phyloP scores from a whole-genome alignment of 495 filamentous ascomycete species.

The Aspergillus campestris region DNA sequence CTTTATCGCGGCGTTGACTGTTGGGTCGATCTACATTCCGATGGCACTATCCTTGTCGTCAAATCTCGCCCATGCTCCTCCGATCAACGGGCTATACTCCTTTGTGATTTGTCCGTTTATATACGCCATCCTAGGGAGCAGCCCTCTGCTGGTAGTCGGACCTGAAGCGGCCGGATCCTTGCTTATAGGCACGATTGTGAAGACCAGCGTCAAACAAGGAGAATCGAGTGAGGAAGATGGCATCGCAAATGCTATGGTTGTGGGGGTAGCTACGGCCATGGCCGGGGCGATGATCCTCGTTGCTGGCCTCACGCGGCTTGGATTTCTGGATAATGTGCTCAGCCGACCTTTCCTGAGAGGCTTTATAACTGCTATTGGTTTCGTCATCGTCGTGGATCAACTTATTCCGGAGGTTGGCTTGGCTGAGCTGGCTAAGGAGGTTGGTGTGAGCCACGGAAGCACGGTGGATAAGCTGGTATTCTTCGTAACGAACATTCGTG shows the following conservation, averaged over 20 bases:
- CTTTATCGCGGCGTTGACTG: constrained; percentile 74
- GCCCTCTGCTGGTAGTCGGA: constrained; percentile 87
- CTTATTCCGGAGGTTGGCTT: constrained; percentile 85
- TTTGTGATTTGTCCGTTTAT: constrained; percentile 88
- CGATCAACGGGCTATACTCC: constrained; percentile 90
- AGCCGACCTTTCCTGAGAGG: constrained; percentile 86
- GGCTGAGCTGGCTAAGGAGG: constrained; percentile 45
- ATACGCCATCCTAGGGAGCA: constrained; percentile 86
- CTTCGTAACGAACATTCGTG: constrained; percentile 53
- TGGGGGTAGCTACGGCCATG: constrained; percentile 82
- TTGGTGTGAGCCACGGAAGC: constrained; percentile 66
- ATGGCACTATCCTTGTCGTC: constrained; percentile 93
- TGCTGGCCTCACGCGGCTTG: constrained; percentile 76
- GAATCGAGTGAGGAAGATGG: constrained; percentile 63
- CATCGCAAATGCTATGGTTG: constrained; percentile 64
- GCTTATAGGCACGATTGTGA: constrained; percentile 79
- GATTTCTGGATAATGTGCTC: constrained; percentile 90
- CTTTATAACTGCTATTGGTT: constrained; percentile 93
- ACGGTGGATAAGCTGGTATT: constrained; percentile 79
- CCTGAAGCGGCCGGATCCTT: constrained; percentile 92
- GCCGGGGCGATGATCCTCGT: constrained; percentile 78
- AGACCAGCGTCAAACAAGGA: constrained; percentile 60
- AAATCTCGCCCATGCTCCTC: constrained; percentile 87
- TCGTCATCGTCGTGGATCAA: constrained; percentile 94
- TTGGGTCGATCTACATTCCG: constrained; percentile 95